Evolutionary conservation across 2,329 filamentous ascomycete genomes (phyloP).

Genomic region (Ceratocystis lukuohia): DNA sequence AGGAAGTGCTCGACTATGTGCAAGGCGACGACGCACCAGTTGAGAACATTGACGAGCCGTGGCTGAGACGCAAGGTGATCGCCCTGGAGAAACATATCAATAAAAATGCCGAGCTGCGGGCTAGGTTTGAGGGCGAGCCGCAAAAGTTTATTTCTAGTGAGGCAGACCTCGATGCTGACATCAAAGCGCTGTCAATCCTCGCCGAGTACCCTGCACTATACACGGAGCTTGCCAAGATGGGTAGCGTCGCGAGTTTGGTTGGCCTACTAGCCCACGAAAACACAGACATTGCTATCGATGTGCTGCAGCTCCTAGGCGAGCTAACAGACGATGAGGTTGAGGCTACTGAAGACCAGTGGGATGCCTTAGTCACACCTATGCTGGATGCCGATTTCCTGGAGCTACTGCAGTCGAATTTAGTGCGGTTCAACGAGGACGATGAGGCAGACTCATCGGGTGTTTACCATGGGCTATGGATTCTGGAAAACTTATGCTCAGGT

Average conservation of each 20-base stretch:
- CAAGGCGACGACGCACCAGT: slow-evolving; percentile 41
- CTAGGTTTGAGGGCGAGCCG: slow-evolving; percentile 68
- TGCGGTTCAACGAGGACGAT: slow-evolving; percentile 60
- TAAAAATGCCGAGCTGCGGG: slow-evolving; percentile 79
- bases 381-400: slow-evolving; percentile 54
- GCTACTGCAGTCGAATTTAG: slow-evolving; percentile 63
- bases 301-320: slow-evolving; percentile 78
- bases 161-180: slow-evolving; percentile 76
- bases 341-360: slow-evolving; percentile 53
- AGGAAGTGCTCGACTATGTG: slow-evolving; percentile 76
- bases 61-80: slow-evolving; percentile 69
- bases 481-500: slow-evolving; percentile 76
- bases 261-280: slow-evolving; percentile 85
- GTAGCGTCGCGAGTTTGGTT: slow-evolving; percentile 60
- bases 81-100: slow-evolving; percentile 83
- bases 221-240: slow-evolving; percentile 61
- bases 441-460: slow-evolving; percentile 67
- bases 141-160: slow-evolving; percentile 74
- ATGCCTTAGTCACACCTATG: slow-evolving; percentile 56
- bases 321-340: slow-evolving; percentile 81
- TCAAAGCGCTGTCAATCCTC: slow-evolving; percentile 75
- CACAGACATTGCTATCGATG: slow-evolving; percentile 87
- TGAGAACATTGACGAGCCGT: slow-evolving; percentile 70
- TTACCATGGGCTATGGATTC: slow-evolving; percentile 68
- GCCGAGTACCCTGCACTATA: slow-evolving; percentile 79